Base-by-base conservation (phyloP, 805 yeast species). In the Saccharomycopsis synnaedendra region DNA sequence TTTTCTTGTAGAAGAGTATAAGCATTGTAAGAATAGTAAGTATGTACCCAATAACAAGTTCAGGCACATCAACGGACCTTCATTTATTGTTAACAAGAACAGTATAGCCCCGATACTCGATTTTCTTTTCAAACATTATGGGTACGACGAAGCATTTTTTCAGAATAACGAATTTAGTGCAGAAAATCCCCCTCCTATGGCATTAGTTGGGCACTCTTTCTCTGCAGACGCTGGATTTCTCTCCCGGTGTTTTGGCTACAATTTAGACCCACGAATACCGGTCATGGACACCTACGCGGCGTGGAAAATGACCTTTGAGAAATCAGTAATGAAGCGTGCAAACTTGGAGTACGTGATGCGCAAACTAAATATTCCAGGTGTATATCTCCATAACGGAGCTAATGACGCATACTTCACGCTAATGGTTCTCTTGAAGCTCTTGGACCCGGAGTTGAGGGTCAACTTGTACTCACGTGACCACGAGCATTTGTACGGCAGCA, bases 391-490 rank as follows among this genome's bases (percentile, higher is more conserved):
- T 58, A 82, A 82, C 58, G 88, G 84, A 1, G 85, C 80, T 3
- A 82, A 82, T 56, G 89, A 82, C 60, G 77, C 85, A 4, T 77
- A 79, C 56, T 79, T 69, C 54, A 82, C 87, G 0, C 60, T 81
- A 41, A 47, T 73, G 32, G 66, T 73, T 8, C 69, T 74, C 6
- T 52, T 80, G 56, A 67, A 70, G 36, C 56, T 77, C 50, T 66
- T 78, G 46, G 85, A 80, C 57, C 78, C 77, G 1, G 63, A 59
- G 32, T 40, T 55, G 10, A 50, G 64, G 43, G 54, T 55, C 31
- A 58, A 58, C 42, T 48, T 57, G 27, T 52, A 46, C 36, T 52
- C 51, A 38, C 32, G 33, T 31, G 42, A 49, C 37, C 49, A 52
- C 34, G 44, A 45, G 5, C 27, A 9, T 3, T 27, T 48, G 5